Percentiles rank a stretch among this genome's conserved stretches.
Conservation (phyloP, 2,329 filamentous ascomycete genomes). For the Metarhizium robertsii region DNA sequence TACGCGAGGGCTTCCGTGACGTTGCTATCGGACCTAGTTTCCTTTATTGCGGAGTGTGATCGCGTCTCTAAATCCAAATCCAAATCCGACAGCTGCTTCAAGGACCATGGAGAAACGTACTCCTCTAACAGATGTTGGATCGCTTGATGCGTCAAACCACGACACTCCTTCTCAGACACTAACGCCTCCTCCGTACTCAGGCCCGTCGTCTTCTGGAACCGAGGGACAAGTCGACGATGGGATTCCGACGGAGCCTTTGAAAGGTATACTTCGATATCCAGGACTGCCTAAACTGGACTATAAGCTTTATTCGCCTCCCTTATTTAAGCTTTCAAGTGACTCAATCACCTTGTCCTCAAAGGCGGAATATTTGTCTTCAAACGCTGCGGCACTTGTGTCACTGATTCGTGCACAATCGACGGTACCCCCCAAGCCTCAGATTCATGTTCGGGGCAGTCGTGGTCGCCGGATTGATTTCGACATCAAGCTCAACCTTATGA, state of each 20-base stretch:
- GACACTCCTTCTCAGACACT: neutral
- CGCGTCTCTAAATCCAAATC: too few relatives aligned
- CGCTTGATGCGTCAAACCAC: neutral
- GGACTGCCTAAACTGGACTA: conserved; percentile 41
- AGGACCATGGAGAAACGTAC: neutral
- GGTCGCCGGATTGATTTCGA: conserved; percentile 39
- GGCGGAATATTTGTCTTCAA: conserved; percentile 38
- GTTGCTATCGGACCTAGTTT: too few relatives aligned
- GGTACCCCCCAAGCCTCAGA: conserved; percentile 45
- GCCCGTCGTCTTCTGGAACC: neutral
- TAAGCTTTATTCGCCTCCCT: conserved; percentile 40
- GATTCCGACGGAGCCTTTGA: neutral
- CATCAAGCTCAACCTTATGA: conserved; percentile 45
- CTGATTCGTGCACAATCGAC: conserved; percentile 39
- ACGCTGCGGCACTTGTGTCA: conserved; percentile 32
- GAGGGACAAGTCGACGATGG: neutral
- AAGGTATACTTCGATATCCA: conserved; percentile 23
- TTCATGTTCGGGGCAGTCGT: conserved; percentile 38
- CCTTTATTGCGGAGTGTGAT: too few relatives aligned
- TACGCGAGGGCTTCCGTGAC: too few relatives aligned
- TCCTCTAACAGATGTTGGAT: neutral
- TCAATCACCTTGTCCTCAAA: conserved; percentile 36
- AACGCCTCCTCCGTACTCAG: neutral
- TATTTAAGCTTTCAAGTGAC: conserved; percentile 42
- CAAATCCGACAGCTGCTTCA: too few relatives aligned